Conservation (phyloP, 2,329 filamentous ascomycete species). For the Neofusicoccum kwambonambiense region DNA sequence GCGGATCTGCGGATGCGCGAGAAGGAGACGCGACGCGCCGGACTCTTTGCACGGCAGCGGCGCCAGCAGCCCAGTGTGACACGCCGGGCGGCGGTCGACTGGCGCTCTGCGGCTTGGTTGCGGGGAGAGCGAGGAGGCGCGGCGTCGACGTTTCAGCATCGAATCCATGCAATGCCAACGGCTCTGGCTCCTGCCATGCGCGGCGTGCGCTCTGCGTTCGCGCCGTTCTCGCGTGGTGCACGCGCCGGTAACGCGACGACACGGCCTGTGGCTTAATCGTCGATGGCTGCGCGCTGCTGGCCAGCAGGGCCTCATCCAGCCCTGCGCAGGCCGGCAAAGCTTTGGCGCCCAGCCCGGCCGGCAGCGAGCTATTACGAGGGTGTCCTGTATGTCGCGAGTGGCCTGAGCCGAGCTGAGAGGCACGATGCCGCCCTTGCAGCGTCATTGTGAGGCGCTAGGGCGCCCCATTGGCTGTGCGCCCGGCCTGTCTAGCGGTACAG, state of each 20-base stretch:
- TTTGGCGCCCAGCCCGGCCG: not conserved
- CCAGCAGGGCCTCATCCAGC: not conserved
- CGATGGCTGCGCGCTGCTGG: not conserved
- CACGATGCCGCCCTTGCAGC: constrained; percentile 11
- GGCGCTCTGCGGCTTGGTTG: not conserved
- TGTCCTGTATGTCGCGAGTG: constrained; percentile 7
- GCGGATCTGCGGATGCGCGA: constrained; percentile 9
- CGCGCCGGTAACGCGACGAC: not conserved
- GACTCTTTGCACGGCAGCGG: not conserved
- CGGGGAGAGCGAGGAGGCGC: constrained; percentile 1
- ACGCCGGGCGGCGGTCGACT: not conserved
- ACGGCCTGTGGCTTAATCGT: not conserved
- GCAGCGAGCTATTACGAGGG: constrained; percentile 7
- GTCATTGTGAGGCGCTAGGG: constrained; percentile 1
- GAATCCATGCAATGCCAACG: not conserved
- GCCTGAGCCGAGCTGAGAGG: constrained; percentile 10
- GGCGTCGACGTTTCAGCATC: not conserved
- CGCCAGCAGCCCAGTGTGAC: not conserved
- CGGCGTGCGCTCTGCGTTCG: not conserved
- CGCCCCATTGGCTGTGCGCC: not conserved
- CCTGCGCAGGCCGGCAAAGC: not conserved
- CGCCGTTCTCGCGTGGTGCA: not conserved
- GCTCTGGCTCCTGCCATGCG: not conserved
- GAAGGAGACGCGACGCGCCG: constrained; percentile 1
- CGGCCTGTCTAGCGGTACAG: not conserved